Evolutionary conservation across 129 eudicot species (phyloP), one percentile per base, ranked within the genome.

Genomic region (Artemisia argyi): DNA sequence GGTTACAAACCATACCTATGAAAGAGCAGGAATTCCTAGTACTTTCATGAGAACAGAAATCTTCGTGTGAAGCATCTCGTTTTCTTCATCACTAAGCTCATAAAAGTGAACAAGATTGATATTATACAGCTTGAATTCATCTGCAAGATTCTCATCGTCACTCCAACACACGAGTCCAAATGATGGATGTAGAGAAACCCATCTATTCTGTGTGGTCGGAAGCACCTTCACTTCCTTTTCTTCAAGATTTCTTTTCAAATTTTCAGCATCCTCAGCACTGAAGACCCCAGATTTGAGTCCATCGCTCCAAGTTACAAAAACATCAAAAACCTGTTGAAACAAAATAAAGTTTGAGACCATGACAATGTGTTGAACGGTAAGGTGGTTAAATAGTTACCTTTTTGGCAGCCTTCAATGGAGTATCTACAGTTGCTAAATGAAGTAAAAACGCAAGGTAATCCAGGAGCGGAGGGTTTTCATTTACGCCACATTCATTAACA

Each of bases 171-270:
- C 76, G 4, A 84, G 83, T 49, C 97, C 96, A 84, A 76, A 88
- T 12, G 91, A 90, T 26, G 88, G 62, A 77, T 88, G 88, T 66
- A 94, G 78, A 1, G 98, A 94, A 57, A 93, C 92, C 98, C 98
- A 94, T 80, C 79, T 88, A 81, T 94, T 89, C 47, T 81, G 84
- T 44, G 75, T 58, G 6, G 98, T 85, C 12, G 97, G 98, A 73
- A 94, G 97, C 80, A 94, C 91, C 14, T 84, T 22, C 55, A 16
- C 80, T 19, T 90, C 78, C 79, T 78, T 73, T 72, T 76, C 75
- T 64, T 71, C 71, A 63, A 94, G 90, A 70, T 79, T 78, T 50
- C 72, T 85, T 80, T 79, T 86, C 78, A 87, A 79, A 79, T 61
- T 81, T 32, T 79, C 84, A 80, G 81, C 67, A 77, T 90, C 97